Percentiles rank a stretch among this genome's conserved stretches.
Conservation (phyloP, 495 filamentous ascomycete species). For the Cairneyella variabilis region DNA sequence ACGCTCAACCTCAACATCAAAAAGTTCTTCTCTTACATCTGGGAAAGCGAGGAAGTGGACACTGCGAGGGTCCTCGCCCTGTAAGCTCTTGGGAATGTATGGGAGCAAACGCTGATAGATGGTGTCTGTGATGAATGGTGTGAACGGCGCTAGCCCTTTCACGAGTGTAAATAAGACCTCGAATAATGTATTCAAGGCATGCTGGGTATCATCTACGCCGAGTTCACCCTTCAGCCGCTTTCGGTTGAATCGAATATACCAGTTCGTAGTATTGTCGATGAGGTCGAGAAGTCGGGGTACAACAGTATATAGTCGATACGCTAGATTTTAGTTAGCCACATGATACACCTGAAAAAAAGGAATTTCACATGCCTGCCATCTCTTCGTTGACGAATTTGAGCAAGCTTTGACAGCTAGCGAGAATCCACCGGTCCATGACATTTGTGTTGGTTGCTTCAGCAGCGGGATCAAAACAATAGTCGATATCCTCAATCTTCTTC, state of each 20-base stretch:
- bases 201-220: constrained; percentile 80
- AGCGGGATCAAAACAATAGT: constrained; percentile 76
- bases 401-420: constrained; percentile 89
- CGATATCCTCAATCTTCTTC: constrained; percentile 80
- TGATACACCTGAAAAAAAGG: not conserved
- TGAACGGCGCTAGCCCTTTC: constrained; percentile 87
- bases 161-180: constrained; percentile 90
- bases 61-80: constrained; percentile 67
- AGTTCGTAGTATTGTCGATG: constrained; percentile 96
- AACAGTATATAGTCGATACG: constrained; percentile 87
- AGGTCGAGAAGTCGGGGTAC: constrained; percentile 82
- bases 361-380: constrained; percentile 62
- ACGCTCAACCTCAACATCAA: constrained; percentile 81
- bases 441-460: constrained; percentile 76
- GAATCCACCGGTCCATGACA: constrained; percentile 96
- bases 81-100: constrained; percentile 63
- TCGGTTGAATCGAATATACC: constrained; percentile 99
- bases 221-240: constrained; percentile 92
- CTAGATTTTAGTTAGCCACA: constrained; percentile 31
- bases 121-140: constrained; percentile 90
- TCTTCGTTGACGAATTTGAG: constrained; percentile 92
- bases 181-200: constrained; percentile 94
- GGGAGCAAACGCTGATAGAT: constrained; percentile 88
- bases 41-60: constrained; percentile 94
- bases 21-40: constrained; percentile 80